Percentiles rank a stretch among this genome's conserved stretches.
These are phyloP conservation scores for Elongisporangium undulatum DNA, from an alignment of 352 stramenopile genomes.

Conservation along the genomic window DNA sequence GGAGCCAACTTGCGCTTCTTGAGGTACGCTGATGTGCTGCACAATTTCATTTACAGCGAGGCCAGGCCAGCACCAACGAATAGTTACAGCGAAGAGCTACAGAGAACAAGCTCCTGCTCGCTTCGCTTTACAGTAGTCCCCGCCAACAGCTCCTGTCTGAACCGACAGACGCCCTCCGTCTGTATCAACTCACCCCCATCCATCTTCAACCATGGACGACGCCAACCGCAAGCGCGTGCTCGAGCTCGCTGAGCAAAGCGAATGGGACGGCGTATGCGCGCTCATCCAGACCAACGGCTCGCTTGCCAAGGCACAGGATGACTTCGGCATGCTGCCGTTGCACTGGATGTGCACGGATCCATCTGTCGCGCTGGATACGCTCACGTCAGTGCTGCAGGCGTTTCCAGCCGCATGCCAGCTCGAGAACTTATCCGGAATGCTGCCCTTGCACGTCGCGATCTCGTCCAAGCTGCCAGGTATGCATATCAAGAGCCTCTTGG, in stretches of 20 bases:
- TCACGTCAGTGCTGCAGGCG: conserved; percentile 38
- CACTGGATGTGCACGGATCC: conserved; percentile 82
- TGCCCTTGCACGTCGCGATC: conserved; percentile 80
- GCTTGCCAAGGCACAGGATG: conserved; percentile 64
- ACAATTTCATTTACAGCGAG: neutral
- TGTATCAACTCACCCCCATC: neutral
- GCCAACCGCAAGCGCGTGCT: conserved; percentile 39
- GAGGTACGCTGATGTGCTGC: neutral
- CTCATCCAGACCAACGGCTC: conserved; percentile 28
- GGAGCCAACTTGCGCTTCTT: conserved; percentile 1
- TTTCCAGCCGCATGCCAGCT: conserved; percentile 53
- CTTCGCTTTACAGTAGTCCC: neutral
- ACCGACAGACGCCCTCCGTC: neutral
- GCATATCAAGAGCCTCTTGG: conserved; percentile 52
- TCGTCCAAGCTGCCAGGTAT: conserved; percentile 56
- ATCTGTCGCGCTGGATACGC: conserved; percentile 31
- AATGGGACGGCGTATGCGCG: conserved; percentile 50
- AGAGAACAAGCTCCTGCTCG: neutral
- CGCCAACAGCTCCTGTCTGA: conserved; percentile 1
- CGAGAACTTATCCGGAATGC: conserved; percentile 75
- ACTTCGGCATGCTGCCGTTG: conserved; percentile 82
- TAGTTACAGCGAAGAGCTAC: too few relatives aligned
- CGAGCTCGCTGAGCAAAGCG: conserved; percentile 54
- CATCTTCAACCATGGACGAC: conserved; percentile 21
- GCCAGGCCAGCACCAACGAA: too few relatives aligned